These are phyloP conservation scores for Kwoniella mangroviensis DNA, from an alignment of 768 basidiomycete genomes.

Conservation along the genomic window DNA sequence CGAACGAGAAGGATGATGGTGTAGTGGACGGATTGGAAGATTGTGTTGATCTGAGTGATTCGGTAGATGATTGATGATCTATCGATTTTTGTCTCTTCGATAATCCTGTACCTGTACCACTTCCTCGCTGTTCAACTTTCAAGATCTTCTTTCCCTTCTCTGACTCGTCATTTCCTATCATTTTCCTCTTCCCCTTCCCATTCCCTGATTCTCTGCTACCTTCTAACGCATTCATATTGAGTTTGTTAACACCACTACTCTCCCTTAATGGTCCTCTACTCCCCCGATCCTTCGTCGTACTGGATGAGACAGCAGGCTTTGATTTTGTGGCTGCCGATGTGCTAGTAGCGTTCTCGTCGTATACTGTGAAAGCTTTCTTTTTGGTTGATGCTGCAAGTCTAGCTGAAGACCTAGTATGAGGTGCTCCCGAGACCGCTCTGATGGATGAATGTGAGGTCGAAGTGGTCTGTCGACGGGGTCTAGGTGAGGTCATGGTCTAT, in stretches of 20 bases:
- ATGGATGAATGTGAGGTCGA: slow-evolving; percentile 8
- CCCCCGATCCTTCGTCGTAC: slow-evolving; percentile 16
- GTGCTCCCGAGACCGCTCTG: slow-evolving; percentile 1
- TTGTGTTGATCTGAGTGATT: slow-evolving; percentile 10
- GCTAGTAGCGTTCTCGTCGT: slow-evolving; percentile 19
- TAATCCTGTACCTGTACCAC: not conserved
- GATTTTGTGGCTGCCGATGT: too few species aligned
- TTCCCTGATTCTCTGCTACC: slow-evolving; percentile 3
- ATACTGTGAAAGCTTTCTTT: slow-evolving; percentile 7
- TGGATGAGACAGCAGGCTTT: not conserved
- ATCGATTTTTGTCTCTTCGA: not conserved
- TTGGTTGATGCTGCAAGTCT: slow-evolving; percentile 9
- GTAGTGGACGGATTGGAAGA: slow-evolving; percentile 5
- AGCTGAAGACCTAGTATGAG: slow-evolving; percentile 22
- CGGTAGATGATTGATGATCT: slow-evolving; percentile 9
- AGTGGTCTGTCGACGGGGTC: slow-evolving; percentile 15
- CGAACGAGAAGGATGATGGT: not conserved
- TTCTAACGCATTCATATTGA: slow-evolving; percentile 8
- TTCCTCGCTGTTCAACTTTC: not conserved
- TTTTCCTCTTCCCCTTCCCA: slow-evolving; percentile 1
- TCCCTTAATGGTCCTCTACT: slow-evolving; percentile 23
- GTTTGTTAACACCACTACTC: slow-evolving; percentile 13
- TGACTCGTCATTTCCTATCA: slow-evolving; percentile 5
- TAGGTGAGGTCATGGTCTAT: slow-evolving; percentile 24
- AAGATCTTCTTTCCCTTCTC: not conserved